Evolutionary conservation across 306 rosid species (phyloP), one percentile per base, ranked within the genome.

Genomic region (Gynostemma pentaphyllum): DNA sequence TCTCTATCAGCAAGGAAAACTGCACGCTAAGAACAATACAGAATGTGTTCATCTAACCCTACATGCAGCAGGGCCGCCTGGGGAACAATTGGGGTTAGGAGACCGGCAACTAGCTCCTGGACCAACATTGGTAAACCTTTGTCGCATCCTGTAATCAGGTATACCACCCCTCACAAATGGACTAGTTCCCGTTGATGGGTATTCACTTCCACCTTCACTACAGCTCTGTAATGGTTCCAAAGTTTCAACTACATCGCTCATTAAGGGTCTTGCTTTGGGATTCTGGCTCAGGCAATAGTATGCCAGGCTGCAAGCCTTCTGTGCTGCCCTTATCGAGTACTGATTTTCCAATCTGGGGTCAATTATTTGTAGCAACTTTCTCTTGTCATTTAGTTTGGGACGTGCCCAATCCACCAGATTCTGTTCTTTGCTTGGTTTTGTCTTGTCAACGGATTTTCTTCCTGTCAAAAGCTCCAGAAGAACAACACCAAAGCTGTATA

Each of bases 361-460:
- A 21, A 94, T 76, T 74, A 94, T 86, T 78, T 86, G 99, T 45
- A 88, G 89, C 78, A 94, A 84, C 84, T 88, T 94, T 79, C 95
- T 81, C 80, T 94, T 94, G 83, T 94, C 99, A 16, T 89, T 94
- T 71, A 94, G 90, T 74, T 94, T 94, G 11, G 99, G 99, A 23
- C 99, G 78, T 9, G 99, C 99, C 99, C 99, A 94, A 76, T 94
- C 99, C 61, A 94, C 99, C 77, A 94, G 72, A 79, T 86, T 94
- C 80, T 94, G 99, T 69, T 94, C 99, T 80, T 72, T 94, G 73
- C 84, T 86, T 1, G 99, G 99, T 75, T 94, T 82, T 1, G 99
- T 94, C 77, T 88, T 94, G 78, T 94, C 99, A 30, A 94, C 97
- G 0, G 99, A 94, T 44, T 75, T 88, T 69, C 97, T 82, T 63